These are phyloP conservation scores for Raphanus hybrid DNA, from an alignment of 441 rosid species.

Conservation along the genomic window DNA sequence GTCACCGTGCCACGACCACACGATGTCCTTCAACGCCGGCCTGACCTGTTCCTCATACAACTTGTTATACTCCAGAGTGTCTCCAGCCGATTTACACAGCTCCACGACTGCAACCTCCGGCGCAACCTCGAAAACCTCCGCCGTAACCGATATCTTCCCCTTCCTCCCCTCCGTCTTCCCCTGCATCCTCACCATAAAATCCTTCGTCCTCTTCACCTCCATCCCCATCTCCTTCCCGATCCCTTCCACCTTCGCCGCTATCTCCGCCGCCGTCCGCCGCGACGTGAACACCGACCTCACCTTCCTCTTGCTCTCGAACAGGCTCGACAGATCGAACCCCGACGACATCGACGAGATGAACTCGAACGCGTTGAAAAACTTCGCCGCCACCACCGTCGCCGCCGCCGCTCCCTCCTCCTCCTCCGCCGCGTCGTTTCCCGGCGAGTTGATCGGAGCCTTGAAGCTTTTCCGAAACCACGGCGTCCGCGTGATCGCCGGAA, in stretches of 20 bases:
- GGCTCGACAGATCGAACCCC: constrained; percentile 74
- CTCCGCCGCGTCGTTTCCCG: not conserved
- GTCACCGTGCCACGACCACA: constrained; percentile 97
- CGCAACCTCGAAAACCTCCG: constrained; percentile 85
- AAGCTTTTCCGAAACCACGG: constrained; percentile 72
- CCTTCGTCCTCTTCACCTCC: constrained; percentile 53
- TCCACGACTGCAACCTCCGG: constrained; percentile 83
- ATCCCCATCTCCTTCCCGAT: constrained; percentile 60
- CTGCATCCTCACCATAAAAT: constrained; percentile 61
- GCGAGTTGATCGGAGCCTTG: constrained; percentile 39
- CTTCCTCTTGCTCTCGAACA: constrained; percentile 67
- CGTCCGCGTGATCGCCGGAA: constrained; percentile 62
- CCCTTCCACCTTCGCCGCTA: constrained; percentile 62
- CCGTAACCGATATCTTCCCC: constrained; percentile 68
- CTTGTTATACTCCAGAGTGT: constrained; percentile 72
- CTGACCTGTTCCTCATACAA: constrained; percentile 77
- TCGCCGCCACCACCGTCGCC: constrained; percentile 46
- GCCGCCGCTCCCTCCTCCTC: not conserved
- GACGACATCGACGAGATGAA: constrained; percentile 88
- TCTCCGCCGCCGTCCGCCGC: constrained; percentile 53
- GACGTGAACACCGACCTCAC: constrained; percentile 72
- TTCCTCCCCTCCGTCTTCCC: constrained; percentile 78
- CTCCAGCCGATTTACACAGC: constrained; percentile 75
- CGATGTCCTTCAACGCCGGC: constrained; percentile 88
- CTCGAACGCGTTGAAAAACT: constrained; percentile 82